Evolutionary conservation across 306 rosid genomes (phyloP), one percentile per base, ranked within the genome.

Genomic region (Phaseolus lunatus): DNA sequence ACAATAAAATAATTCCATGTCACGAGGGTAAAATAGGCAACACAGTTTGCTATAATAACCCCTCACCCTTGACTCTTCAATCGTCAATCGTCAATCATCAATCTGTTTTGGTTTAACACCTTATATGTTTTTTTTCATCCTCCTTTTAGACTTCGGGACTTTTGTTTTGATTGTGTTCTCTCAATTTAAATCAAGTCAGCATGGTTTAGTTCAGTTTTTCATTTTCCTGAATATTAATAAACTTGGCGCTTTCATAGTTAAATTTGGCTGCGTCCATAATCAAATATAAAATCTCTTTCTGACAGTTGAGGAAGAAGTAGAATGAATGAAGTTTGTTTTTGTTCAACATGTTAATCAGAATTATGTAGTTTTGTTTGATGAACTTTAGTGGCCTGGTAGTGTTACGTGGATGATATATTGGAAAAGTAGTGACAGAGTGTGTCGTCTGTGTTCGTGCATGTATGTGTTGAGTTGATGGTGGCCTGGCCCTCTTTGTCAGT

Each of bases 401-500:
- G 44, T 14, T 6, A 67, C 7, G 71, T 39, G 14, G 33, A 41
- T 41, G 3, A 52, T 53, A 9, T 22, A 39, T 66, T 66, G 16
- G 33, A 39, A 41, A 66, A 20, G 50, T 20, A 33, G 59, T 16
- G 18, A 44, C 29, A 58, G 64, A 35, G 4, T 56, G 24, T 74
- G 76, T 57, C 1, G 80, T 29, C 13, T 70, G 45, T 62, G 49
- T 14, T 52, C 27, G 20, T 26, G 74, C 56, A 22, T 52, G 71
- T 49, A 49, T 70, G 59, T 37, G 72, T 82, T 70, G 77, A 59
- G 45, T 62, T 47, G 53, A 58, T 78, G 48, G 78, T 73, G 74
- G 74, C 75, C 79, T 82, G 78, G 74, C 70, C 79, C 72, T 80
- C 56, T 35, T 76, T 78, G 80, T 79, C 80, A 43, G 62, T 68